Conservation (phyloP, 2,329 filamentous ascomycete genomes). For the Trichoderma sp. region DNA sequence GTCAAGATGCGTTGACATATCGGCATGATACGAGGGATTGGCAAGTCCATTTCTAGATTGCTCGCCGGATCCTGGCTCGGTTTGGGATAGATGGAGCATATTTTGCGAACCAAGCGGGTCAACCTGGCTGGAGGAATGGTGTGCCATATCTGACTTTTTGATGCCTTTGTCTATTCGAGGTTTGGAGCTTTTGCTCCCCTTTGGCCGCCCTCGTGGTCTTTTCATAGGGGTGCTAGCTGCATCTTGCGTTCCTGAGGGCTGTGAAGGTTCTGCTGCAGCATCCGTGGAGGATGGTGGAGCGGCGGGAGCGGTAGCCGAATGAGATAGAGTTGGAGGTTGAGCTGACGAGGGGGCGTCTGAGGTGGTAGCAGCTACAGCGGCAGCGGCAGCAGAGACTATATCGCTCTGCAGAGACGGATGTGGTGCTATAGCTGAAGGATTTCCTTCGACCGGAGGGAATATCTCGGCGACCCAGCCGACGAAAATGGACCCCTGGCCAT, state of each 20-base stretch:
- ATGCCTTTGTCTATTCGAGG: conserved; percentile 49
- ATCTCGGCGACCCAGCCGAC: conserved; percentile 64
- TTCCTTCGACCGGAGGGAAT: conserved; percentile 47
- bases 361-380: neutral
- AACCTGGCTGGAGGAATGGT: neutral
- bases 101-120: conserved; percentile 4
- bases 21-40: neutral
- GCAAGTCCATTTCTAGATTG: neutral
- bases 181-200: conserved; percentile 48
- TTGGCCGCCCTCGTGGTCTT: conserved; percentile 53
- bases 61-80: neutral
- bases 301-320: neutral
- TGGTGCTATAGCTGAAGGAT: conserved; percentile 10
- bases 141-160: conserved; percentile 40
- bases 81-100: neutral
- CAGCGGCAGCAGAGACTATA: neutral
- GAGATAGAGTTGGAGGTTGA: neutral
- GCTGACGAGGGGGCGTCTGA: neutral
- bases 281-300: neutral
- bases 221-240: conserved; percentile 31
- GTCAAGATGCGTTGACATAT: conserved; percentile 5
- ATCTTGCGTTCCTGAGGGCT: neutral
- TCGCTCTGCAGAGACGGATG: conserved; percentile 13
- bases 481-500: conserved; percentile 57
- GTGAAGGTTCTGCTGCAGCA: neutral